These are phyloP conservation scores for Rhodotorula sp. DNA, from an alignment of 1,284 basidiomycete species.

Conservation along the genomic window DNA sequence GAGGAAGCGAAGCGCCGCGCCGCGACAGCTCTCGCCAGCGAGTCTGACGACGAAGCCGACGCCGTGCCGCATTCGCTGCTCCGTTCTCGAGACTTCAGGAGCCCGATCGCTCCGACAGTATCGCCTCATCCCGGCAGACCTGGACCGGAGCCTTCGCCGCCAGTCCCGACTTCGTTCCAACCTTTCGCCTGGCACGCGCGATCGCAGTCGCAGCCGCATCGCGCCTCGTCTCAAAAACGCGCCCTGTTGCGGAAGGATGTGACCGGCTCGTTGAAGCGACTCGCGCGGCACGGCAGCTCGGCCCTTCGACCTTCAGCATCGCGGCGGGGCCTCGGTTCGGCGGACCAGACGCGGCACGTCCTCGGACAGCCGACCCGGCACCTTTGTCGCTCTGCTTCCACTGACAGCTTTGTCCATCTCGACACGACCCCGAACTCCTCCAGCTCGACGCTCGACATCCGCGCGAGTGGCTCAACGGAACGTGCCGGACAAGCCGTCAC, in stretches of 20 bases:
- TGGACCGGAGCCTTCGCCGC: neutral
- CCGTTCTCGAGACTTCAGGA: neutral
- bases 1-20: neutral
- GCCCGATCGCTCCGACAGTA: neutral
- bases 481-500: conserved; percentile 18
- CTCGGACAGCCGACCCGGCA: conserved; percentile 29
- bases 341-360: conserved; percentile 2
- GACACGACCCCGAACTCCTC: neutral
- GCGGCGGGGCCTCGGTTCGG: neutral
- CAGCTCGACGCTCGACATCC: neutral
- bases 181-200: neutral
- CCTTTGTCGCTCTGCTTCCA: conserved; percentile 4
- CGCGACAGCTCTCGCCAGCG: neutral
- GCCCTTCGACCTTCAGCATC: neutral
- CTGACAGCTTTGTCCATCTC: conserved; percentile 22
- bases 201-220: neutral
- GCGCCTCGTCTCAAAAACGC: neutral
- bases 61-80: neutral
- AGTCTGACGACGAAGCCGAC: neutral
- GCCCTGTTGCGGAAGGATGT: neutral
- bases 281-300: neutral
- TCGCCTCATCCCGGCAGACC: neutral
- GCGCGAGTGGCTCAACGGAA: neutral
- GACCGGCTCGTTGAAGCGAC: neutral
- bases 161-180: neutral